Conservation (phyloP, 139 green algal species). For the Asterochloris sp. region DNA sequence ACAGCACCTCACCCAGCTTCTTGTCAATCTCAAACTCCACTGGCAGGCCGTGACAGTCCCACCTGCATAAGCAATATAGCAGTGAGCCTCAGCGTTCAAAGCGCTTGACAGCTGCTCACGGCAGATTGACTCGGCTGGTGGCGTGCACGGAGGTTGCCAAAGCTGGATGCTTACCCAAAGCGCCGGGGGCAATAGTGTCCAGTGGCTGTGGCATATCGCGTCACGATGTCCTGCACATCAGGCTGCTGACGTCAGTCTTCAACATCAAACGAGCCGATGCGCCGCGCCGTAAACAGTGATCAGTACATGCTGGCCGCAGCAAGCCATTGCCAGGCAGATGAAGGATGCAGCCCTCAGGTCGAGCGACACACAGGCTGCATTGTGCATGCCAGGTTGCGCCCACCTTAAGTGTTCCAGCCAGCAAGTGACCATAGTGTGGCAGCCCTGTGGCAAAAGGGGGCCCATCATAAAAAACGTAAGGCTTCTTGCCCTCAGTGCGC, state of each 20-base stretch:
- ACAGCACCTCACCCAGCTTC: slow-evolving; percentile 74
- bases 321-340: too few species aligned
- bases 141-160: not conserved
- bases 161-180: slow-evolving; percentile 61
- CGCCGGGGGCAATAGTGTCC: slow-evolving; percentile 87
- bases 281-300: not conserved
- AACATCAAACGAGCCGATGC: too few species aligned
- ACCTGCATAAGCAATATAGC: slow-evolving; percentile 38
- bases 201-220: slow-evolving; percentile 83
- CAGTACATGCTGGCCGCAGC: too few species aligned
- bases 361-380: too few species aligned
- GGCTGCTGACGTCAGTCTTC: too few species aligned
- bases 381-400: not conserved
- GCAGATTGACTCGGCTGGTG: too few species aligned
- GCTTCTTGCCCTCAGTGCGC: slow-evolving; percentile 80
- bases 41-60: slow-evolving; percentile 98
- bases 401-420: slow-evolving; percentile 98
- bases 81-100: not conserved
- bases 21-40: slow-evolving; percentile 99
- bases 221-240: slow-evolving; percentile 89
- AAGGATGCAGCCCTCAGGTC: not conserved
- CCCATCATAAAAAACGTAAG: slow-evolving; percentile 98
- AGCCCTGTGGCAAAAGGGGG: slow-evolving; percentile 98
- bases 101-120: not conserved
- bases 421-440: slow-evolving; percentile 98